Evolutionary conservation across 148 eudicot genomes (phyloP).

Genomic region (Rhododendron molle): DNA sequence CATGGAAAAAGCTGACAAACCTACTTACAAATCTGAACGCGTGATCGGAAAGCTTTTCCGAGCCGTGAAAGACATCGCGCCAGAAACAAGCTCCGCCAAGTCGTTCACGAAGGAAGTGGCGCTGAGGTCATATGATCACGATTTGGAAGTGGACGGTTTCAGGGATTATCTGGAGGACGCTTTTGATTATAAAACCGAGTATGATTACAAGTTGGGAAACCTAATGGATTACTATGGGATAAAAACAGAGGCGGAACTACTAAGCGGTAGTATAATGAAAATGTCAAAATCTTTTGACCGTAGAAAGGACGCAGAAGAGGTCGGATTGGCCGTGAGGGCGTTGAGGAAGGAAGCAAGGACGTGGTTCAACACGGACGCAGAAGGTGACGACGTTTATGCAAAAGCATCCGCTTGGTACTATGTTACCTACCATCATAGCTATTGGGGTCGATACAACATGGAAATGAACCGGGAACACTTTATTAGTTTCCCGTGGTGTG

Average conservation of each 20-base stretch:
- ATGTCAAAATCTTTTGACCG: constrained; percentile 44
- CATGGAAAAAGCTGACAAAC: constrained; percentile 54
- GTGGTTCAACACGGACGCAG: constrained; percentile 17
- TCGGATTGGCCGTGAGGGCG: constrained; percentile 28
- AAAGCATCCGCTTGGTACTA: constrained; percentile 70
- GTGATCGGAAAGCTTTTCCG: constrained; percentile 53
- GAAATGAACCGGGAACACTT: constrained; percentile 45
- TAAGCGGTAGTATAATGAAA: constrained; percentile 44
- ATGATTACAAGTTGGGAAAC: constrained; percentile 42
- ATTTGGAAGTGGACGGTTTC: constrained; percentile 49
- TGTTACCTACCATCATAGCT: constrained; percentile 50
- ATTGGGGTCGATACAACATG: constrained; percentile 38
- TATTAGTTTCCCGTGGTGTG: constrained; percentile 65
- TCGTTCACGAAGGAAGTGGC: constrained; percentile 41
- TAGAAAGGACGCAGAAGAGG: constrained; percentile 23
- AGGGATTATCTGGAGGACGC: constrained; percentile 29
- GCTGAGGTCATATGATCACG: constrained; percentile 29
- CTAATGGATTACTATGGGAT: constrained; percentile 51
- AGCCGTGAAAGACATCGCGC: constrained; percentile 37
- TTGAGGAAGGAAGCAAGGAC: constrained; percentile 24
- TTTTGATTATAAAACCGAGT: constrained; percentile 24
- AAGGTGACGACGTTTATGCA: constrained; percentile 25
- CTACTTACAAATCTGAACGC: constrained; percentile 27
- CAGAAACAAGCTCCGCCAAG: constrained; percentile 7
- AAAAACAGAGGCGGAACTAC: constrained; percentile 48